phyloP scores from a whole-genome alignment of 202 grass and related monocot species.

The Musa balbisiana region DNA sequence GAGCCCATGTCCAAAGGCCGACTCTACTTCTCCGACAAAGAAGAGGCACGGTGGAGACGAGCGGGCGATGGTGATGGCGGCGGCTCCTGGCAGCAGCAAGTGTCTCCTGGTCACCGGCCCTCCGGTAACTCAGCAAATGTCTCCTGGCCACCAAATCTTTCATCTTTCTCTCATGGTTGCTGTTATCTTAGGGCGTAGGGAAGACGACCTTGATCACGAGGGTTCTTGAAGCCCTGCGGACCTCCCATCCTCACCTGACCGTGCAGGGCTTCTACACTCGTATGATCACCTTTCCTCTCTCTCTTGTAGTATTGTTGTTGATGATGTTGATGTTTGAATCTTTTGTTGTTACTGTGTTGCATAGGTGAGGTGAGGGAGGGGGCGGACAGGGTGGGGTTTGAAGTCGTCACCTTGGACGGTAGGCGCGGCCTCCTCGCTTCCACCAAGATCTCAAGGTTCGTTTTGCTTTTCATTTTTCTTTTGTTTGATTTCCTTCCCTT shows the following conservation, averaged over 20 bases:
- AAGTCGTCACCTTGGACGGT: conserved; percentile 70
- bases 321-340: too few species aligned
- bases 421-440: conserved; percentile 53
- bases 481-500: neutral
- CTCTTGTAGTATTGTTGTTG: too few species aligned
- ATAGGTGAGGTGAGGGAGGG: conserved; percentile 66
- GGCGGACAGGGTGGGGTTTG: conserved; percentile 64
- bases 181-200: conserved; percentile 47
- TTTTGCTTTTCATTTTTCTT: neutral
- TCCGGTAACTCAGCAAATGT: conserved; percentile 61
- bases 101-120: conserved; percentile 79
- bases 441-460: conserved; percentile 52
- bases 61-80: conserved; percentile 33
- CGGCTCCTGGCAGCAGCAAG: conserved; percentile 31
- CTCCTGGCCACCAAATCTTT: conserved; percentile 57
- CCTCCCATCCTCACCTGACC: conserved; percentile 47
- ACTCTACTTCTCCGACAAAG: neutral
- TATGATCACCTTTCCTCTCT: conserved; percentile 21
- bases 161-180: neutral
- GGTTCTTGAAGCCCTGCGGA: conserved; percentile 46
- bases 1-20: too few species aligned
- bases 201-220: conserved; percentile 83
- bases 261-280: conserved; percentile 78
- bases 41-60: neutral
- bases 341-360: neutral